Percentiles rank a stretch among this genome's conserved stretches.
phyloP scores from a whole-genome alignment of 2,329 filamentous ascomycete species.

The Pseudogymnoascus sp. region DNA sequence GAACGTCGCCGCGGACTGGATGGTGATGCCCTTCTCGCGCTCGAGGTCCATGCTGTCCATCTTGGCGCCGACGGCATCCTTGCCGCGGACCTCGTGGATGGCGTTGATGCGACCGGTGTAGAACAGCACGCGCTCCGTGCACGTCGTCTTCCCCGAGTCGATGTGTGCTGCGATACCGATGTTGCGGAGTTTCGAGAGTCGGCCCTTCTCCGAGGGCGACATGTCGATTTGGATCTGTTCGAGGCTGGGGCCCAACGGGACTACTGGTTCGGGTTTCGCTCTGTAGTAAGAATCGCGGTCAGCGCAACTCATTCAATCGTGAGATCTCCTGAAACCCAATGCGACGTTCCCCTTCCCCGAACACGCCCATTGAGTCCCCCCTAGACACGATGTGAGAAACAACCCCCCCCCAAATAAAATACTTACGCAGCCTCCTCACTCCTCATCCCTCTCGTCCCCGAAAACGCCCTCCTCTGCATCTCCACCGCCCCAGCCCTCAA shows the following conservation, averaged over 20 bases:
- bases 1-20: slow-evolving; percentile 95
- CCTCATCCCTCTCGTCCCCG: neutral
- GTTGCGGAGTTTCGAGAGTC: slow-evolving; percentile 78
- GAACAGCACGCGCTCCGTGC: slow-evolving; percentile 92
- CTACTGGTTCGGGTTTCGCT: neutral
- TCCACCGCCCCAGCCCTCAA: neutral
- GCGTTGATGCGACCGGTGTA: slow-evolving; percentile 95
- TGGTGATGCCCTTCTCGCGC: slow-evolving; percentile 96
- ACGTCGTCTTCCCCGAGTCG: slow-evolving; percentile 96
- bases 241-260: slow-evolving; percentile 30
- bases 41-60: slow-evolving; percentile 99
- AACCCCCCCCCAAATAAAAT: neutral
- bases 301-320: neutral
- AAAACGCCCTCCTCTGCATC: slow-evolving; percentile 9
- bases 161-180: slow-evolving; percentile 99
- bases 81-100: slow-evolving; percentile 93
- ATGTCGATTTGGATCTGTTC: slow-evolving; percentile 69
- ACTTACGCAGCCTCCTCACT: slow-evolving; percentile 7
- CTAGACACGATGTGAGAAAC: neutral
- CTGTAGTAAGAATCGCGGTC: neutral
- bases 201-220: slow-evolving; percentile 66
- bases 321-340: neutral
- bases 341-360: neutral
- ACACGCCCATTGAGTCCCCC: neutral
- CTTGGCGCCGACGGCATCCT: slow-evolving; percentile 92